A percentile compares a stretch with the other conserved stretches of the same genome.
phyloP scores from a whole-genome alignment of 176 grass and related monocot species.

The Urochloa ruziziensis region DNA sequence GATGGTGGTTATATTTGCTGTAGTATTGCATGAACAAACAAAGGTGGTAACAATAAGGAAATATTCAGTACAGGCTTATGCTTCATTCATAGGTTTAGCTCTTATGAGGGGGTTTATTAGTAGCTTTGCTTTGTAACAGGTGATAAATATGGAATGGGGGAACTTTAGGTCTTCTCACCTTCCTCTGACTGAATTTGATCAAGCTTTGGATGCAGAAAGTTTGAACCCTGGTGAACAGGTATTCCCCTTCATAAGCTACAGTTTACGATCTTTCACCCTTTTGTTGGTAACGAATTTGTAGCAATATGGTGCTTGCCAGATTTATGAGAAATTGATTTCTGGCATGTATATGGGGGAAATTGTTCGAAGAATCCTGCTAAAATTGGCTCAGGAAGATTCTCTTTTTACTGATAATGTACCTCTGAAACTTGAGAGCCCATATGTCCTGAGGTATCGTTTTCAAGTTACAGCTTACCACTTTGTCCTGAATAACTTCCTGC shows the following conservation, averaged over 20 bases:
- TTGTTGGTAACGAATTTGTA: not conserved
- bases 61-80: not conserved
- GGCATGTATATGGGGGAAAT: constrained; percentile 93
- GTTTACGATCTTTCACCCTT: not conserved
- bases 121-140: constrained; percentile 32
- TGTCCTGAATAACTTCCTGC: not conserved
- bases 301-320: constrained; percentile 22
- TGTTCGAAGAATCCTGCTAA: constrained; percentile 65
- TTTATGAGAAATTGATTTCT: constrained; percentile 89
- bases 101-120: not conserved
- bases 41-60: not conserved
- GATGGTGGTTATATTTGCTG: not conserved
- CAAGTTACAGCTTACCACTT: not conserved
- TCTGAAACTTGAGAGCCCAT: constrained; percentile 54
- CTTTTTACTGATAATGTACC: constrained; percentile 61
- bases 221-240: constrained; percentile 90
- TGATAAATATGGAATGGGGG: constrained; percentile 90
- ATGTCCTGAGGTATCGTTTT: constrained; percentile 47
- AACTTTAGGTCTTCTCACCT: constrained; percentile 80
- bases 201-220: constrained; percentile 69
- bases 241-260: not conserved
- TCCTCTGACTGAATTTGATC: constrained; percentile 75
- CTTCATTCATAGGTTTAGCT: not conserved
- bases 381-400: constrained; percentile 54
- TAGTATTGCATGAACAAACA: not conserved